Evolutionary conservation across 75 land plant species (phyloP).

Genomic region (Pseudotsuga menziesii): DNA sequence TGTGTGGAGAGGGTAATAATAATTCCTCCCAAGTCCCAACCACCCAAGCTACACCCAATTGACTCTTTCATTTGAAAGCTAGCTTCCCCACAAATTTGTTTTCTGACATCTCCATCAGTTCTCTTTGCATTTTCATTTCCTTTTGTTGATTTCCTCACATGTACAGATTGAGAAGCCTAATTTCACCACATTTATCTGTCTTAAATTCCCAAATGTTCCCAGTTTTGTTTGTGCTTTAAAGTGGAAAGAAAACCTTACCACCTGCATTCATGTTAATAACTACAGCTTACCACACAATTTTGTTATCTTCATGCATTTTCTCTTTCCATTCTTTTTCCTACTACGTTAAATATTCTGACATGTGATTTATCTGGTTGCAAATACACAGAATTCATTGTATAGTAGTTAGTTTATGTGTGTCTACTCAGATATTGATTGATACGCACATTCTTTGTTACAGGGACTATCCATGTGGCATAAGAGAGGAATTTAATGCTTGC

Average conservation of each 20-base stretch:
- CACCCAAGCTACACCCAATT: too few relatives aligned
- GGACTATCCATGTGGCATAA: constrained; percentile 56
- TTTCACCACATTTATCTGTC: neutral
- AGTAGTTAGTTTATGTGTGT: neutral
- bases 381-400: too few relatives aligned
- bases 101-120: neutral
- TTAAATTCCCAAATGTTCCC: neutral
- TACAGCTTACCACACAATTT: neutral
- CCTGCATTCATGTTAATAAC: neutral
- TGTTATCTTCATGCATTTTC: too few relatives aligned
- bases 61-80: too few relatives aligned
- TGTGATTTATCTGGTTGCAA: neutral
- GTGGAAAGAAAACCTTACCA: neutral
- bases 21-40: too few relatives aligned
- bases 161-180: neutral
- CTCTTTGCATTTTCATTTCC: neutral
- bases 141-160: neutral
- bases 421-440: constrained; percentile 7
- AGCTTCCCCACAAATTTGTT: neutral
- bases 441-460: constrained; percentile 11
- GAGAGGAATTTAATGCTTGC: constrained; percentile 42
- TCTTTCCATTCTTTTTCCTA: neutral
- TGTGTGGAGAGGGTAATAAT: too few relatives aligned
- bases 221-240: neutral
- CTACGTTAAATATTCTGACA: neutral